Conservation (phyloP, 176 grass and related monocot genomes). For the Elaeis guineensis region DNA sequence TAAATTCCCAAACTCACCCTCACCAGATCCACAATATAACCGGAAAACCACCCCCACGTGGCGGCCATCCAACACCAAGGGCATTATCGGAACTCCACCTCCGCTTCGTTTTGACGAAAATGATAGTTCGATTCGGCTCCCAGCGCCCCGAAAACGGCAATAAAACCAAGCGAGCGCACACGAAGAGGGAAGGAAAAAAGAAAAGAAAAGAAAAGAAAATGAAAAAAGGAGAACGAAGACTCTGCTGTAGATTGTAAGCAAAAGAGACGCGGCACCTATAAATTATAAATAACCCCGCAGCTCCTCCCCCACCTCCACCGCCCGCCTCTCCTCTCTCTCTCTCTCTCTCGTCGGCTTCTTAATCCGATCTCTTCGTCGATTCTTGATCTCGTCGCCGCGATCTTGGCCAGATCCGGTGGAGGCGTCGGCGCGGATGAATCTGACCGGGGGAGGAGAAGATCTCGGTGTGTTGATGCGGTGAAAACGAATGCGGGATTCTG, state of each 20-base stretch:
- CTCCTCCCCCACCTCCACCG: neutral
- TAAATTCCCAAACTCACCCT: too few species aligned
- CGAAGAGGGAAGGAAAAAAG: too few species aligned
- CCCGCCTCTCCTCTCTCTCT: neutral
- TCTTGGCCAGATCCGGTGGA: neutral
- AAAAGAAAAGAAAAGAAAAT: too few species aligned
- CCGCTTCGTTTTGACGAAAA: too few species aligned
- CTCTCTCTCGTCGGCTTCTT: neutral
- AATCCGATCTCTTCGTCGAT: neutral
- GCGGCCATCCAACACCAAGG: too few species aligned
- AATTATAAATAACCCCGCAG: neutral
- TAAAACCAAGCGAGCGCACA: too few species aligned
- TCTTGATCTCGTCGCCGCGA: neutral
- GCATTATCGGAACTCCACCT: too few species aligned
- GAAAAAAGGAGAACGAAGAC: too few species aligned
- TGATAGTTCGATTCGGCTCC: too few species aligned
- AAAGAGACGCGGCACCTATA: slow-evolving; percentile 4
- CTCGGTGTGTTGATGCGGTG: neutral
- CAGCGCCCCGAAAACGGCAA: too few species aligned
- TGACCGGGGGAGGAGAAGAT: neutral
- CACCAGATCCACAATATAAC: too few species aligned
- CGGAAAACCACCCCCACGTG: too few species aligned
- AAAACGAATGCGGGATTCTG: neutral
- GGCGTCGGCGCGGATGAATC: neutral
- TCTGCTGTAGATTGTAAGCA: neutral